Evolutionary conservation across 2,329 filamentous ascomycete genomes (phyloP).

Genomic region (Hypoxylon sp.): DNA sequence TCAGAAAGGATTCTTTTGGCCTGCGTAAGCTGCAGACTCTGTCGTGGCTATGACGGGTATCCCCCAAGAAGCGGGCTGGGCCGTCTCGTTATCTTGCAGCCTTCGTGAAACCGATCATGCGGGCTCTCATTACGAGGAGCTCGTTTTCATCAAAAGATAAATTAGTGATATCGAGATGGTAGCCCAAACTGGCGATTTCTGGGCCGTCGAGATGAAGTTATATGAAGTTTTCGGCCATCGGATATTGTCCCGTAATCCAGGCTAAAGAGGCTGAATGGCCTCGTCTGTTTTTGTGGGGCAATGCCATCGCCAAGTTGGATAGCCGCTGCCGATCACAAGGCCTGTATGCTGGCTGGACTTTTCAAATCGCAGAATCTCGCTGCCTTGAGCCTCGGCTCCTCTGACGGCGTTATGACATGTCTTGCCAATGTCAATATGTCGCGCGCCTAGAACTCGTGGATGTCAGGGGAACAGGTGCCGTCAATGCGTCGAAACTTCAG

Average conservation of each 20-base stretch:
- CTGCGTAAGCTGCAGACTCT: slow-evolving; percentile 12
- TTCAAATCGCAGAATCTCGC: slow-evolving; percentile 22
- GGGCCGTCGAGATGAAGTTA: slow-evolving; percentile 50
- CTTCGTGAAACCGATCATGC: slow-evolving; percentile 30
- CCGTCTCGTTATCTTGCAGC: slow-evolving; percentile 38
- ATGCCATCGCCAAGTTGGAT: slow-evolving; percentile 26
- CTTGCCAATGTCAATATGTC: slow-evolving; percentile 34
- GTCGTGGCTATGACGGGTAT: slow-evolving; percentile 13
- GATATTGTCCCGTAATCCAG: slow-evolving; percentile 49
- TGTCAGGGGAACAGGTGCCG: slow-evolving; percentile 26
- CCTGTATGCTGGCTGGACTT: slow-evolving; percentile 5
- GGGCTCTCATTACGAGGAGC: slow-evolving; percentile 28
- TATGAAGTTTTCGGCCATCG: slow-evolving; percentile 48
- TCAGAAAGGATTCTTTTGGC: not conserved
- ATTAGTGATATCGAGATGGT: slow-evolving; percentile 32
- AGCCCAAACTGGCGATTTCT: slow-evolving; percentile 38
- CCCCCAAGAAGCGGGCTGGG: slow-evolving; percentile 23
- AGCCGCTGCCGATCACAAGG: slow-evolving; percentile 32
- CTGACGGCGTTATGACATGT: slow-evolving; percentile 21
- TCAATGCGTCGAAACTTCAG: slow-evolving; percentile 25
- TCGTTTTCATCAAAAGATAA: slow-evolving; percentile 45
- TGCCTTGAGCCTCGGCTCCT: slow-evolving; percentile 11
- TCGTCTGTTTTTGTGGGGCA: slow-evolving; percentile 44
- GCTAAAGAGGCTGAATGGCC: slow-evolving; percentile 53
- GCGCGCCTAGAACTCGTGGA: slow-evolving; percentile 36